Percentiles rank a stretch among this genome's conserved stretches.
These are phyloP conservation scores for Clavariopsis aquatica DNA, from an alignment of 495 filamentous ascomycete genomes.

Conservation along the genomic window DNA sequence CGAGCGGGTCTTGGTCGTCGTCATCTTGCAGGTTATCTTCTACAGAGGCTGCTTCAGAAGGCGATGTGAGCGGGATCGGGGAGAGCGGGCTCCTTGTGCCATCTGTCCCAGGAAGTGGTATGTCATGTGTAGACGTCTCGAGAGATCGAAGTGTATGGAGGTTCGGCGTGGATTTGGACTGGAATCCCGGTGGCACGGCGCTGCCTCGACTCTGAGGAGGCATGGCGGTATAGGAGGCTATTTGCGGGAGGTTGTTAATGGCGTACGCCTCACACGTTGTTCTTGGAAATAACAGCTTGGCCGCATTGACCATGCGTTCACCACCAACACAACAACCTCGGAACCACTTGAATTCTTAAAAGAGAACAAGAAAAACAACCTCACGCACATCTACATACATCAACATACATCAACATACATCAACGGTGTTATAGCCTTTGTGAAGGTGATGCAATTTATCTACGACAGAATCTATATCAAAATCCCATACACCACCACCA, in stretches of 20 bases:
- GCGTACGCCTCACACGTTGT: background rate
- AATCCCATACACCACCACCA: background rate
- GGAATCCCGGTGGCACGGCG: slow-evolving; percentile 39
- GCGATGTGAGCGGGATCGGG: slow-evolving; percentile 36
- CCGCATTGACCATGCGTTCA: background rate
- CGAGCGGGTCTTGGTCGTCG: slow-evolving; percentile 29
- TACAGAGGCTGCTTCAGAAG: slow-evolving; percentile 40
- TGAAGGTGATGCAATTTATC: slow-evolving; percentile 5
- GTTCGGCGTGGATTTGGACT: slow-evolving; percentile 48
- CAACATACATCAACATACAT: too few relatives aligned
- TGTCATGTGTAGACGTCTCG: slow-evolving; percentile 3
- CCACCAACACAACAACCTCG: background rate
- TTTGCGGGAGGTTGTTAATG: background rate
- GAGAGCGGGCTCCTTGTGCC: slow-evolving; percentile 18
- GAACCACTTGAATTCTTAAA: too few relatives aligned
- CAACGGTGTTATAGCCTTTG: too few relatives aligned
- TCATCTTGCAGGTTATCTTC: slow-evolving; percentile 41
- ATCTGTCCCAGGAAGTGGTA: slow-evolving; percentile 9
- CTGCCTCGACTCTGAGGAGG: slow-evolving; percentile 45
- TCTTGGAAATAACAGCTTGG: background rate
- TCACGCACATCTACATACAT: too few relatives aligned
- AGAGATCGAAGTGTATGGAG: slow-evolving; percentile 43
- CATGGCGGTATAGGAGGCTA: slow-evolving; percentile 37
- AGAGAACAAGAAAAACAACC: too few relatives aligned
- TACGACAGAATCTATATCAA: background rate